Conservation (phyloP, 805 yeast species). For the Ogataea angusta region DNA sequence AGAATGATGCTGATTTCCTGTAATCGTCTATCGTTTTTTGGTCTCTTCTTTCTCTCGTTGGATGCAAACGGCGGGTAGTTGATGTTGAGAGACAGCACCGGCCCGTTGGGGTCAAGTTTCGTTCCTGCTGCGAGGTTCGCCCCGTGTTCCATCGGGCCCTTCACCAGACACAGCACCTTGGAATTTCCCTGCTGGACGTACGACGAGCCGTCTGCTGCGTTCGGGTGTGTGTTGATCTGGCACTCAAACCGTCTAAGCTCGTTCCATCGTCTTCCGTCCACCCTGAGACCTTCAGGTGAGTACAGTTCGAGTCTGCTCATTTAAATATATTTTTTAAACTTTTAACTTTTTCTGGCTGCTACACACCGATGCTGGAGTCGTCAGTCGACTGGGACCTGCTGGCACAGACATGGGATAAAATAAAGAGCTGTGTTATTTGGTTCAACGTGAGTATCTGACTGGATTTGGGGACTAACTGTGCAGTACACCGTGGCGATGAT, state of each 20-base stretch:
- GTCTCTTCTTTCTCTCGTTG: constrained; percentile 65
- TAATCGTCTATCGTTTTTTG: constrained; percentile 64
- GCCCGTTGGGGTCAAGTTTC: constrained; percentile 49
- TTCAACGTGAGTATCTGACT: constrained; percentile 16
- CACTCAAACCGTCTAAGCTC: constrained; percentile 83
- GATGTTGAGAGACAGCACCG: constrained; percentile 61
- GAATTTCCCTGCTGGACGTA: constrained; percentile 90
- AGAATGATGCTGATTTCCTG: constrained; percentile 64
- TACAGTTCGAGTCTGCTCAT: constrained; percentile 66
- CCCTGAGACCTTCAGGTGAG: constrained; percentile 91
- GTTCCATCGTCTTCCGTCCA: constrained; percentile 94
- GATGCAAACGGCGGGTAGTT: constrained; percentile 80
- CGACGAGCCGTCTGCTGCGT: constrained; percentile 87
- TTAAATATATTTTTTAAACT: constrained; percentile 6
- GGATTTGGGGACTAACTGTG: neutral
- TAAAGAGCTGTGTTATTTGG: constrained; percentile 21
- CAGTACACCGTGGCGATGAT: constrained; percentile 21
- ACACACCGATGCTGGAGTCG: neutral
- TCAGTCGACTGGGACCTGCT: constrained; percentile 9
- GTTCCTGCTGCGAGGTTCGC: constrained; percentile 51
- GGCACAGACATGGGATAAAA: constrained; percentile 2
- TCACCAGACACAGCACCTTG: constrained; percentile 77
- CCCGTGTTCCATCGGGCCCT: constrained; percentile 75
- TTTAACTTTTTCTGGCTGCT: constrained; percentile 1
- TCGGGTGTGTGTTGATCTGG: constrained; percentile 82